phyloP scores from a whole-genome alignment of 192 early-diverging fungal genomes.

The Entophlyctis luteolus region DNA sequence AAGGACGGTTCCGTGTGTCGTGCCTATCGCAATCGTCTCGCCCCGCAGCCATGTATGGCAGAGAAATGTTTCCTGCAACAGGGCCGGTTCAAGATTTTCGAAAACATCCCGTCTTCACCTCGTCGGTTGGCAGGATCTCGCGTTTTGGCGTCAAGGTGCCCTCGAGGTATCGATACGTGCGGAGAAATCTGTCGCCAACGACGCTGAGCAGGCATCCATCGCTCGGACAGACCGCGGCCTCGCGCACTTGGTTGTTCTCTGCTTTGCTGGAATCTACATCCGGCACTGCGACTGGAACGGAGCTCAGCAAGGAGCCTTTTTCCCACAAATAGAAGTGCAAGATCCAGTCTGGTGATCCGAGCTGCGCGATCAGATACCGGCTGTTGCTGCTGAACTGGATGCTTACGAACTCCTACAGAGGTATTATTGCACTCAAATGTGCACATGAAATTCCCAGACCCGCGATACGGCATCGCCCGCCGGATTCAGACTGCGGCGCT shows the following conservation, averaged over 20 bases:
- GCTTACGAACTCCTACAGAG: conserved; percentile 44
- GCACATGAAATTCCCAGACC: conserved; percentile 3
- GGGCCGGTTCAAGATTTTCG: not conserved
- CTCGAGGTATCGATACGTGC: conserved; percentile 42
- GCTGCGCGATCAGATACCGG: conserved; percentile 46
- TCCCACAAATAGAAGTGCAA: conserved; percentile 56
- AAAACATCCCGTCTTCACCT: not conserved
- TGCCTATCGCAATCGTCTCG: conserved; percentile 40
- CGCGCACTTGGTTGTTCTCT: conserved; percentile 21
- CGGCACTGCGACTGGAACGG: conserved; percentile 12
- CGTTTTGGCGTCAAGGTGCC: conserved; percentile 27
- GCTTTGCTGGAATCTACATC: not conserved
- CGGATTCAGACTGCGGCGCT: conserved; percentile 33
- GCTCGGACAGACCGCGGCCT: conserved; percentile 40
- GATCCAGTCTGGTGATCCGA: conserved; percentile 46
- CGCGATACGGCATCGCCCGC: conserved; percentile 10
- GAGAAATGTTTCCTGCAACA: not conserved
- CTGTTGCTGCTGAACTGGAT: conserved; percentile 49
- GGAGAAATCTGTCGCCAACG: conserved; percentile 24
- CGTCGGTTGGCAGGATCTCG: not conserved
- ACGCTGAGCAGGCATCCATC: conserved; percentile 46
- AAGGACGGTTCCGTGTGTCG: conserved; percentile 27
- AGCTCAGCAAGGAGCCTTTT: conserved; percentile 45
- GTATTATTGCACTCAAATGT: not conserved
- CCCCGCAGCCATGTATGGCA: conserved; percentile 32